Conservation (phyloP, 2,329 filamentous ascomycete species). For the Penicillium janthinellum region DNA sequence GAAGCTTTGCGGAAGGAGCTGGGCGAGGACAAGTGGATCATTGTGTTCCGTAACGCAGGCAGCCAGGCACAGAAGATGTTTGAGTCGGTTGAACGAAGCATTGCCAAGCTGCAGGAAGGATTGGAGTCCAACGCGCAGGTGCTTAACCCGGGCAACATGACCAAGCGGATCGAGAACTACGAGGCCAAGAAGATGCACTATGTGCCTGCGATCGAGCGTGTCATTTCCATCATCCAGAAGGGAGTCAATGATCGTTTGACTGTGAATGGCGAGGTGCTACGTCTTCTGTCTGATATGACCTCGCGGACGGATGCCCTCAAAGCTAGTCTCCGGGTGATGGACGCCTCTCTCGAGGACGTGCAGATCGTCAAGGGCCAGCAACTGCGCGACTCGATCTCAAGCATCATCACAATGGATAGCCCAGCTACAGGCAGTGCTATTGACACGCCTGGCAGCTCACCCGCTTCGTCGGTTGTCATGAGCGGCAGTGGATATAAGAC, state of each 20-base stretch:
- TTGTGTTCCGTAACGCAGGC: slow-evolving; percentile 91
- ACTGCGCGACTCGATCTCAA: slow-evolving; percentile 88
- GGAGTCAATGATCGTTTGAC: slow-evolving; percentile 95
- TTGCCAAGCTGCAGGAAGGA: slow-evolving; percentile 77
- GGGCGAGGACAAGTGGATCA: slow-evolving; percentile 92
- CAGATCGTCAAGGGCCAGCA: slow-evolving; percentile 66
- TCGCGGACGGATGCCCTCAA: slow-evolving; percentile 78
- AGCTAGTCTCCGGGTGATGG: slow-evolving; percentile 74
- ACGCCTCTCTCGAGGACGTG: slow-evolving; percentile 72
- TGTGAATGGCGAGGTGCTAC: slow-evolving; percentile 91
- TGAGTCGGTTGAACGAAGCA: slow-evolving; percentile 87
- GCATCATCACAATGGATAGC: slow-evolving; percentile 80
- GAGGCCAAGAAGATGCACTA: slow-evolving; percentile 95
- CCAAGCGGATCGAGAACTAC: slow-evolving; percentile 87
- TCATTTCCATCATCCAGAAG: slow-evolving; percentile 89
- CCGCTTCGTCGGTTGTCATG: slow-evolving; percentile 66
- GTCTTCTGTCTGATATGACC: slow-evolving; percentile 82
- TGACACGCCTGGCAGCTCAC: slow-evolving; percentile 72
- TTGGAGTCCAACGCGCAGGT: slow-evolving; percentile 74
- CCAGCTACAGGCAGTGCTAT: slow-evolving; percentile 69
- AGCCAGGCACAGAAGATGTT: slow-evolving; percentile 95
- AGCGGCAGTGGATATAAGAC: slow-evolving; percentile 56
- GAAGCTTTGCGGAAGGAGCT: slow-evolving; percentile 87
- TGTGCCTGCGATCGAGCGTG: slow-evolving; percentile 86
- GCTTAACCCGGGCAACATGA: slow-evolving; percentile 68